Conservation (phyloP, 805 yeast genomes). For the Myxozyma mucilagina region DNA sequence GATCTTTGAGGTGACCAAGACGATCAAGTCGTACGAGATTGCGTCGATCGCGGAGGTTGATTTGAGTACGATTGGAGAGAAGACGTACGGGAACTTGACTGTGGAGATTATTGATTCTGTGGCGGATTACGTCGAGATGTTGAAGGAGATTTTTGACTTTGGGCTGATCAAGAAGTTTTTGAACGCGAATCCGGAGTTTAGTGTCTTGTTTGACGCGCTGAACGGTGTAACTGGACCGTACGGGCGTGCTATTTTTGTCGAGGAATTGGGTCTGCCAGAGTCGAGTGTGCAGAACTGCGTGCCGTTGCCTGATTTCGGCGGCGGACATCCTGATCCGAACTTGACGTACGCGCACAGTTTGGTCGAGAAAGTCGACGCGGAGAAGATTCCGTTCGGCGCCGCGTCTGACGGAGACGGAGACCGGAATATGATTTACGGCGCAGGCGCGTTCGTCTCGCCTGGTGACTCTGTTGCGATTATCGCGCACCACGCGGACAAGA, state of each 20-base stretch:
- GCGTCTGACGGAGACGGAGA: conserved; percentile 99
- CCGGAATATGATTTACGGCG: conserved; percentile 97
- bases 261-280: conserved; percentile 76
- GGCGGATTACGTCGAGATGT: conserved; percentile 69
- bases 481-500: conserved; percentile 77
- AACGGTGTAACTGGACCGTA: conserved; percentile 98
- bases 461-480: conserved; percentile 98
- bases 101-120: conserved; percentile 85
- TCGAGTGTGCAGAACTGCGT: conserved; percentile 71
- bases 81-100: conserved; percentile 57
- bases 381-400: conserved; percentile 88
- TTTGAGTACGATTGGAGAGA: conserved; percentile 56
- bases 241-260: conserved; percentile 78
- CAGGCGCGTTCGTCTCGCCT: conserved; percentile 91
- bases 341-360: conserved; percentile 88
- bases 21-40: conserved; percentile 60
- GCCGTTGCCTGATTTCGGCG: conserved; percentile 92
- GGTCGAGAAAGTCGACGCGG: conserved; percentile 80
- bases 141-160: conserved; percentile 87
- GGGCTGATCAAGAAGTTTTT: conserved; percentile 73
- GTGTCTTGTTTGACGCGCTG: conserved; percentile 81
- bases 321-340: conserved; percentile 97
- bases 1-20: conserved; percentile 70
- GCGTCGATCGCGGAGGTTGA: conserved; percentile 67
- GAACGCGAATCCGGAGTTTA: conserved; percentile 54